Conservation (phyloP, 495 filamentous ascomycete genomes). For the Thozetella sp. region DNA sequence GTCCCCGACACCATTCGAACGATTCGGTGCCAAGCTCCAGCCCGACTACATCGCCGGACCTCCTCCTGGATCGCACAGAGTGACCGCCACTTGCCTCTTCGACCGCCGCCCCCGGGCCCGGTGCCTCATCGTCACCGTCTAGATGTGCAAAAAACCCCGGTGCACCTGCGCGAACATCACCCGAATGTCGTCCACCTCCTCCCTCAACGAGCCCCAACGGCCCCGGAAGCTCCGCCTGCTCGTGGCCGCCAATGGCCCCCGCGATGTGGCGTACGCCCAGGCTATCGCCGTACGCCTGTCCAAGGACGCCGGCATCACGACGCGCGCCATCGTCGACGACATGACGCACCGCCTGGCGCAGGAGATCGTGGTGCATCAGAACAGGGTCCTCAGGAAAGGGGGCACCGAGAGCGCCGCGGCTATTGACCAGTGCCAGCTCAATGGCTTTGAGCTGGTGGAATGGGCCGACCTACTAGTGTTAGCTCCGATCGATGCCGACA, state of each 20-base stretch:
- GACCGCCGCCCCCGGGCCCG: not conserved
- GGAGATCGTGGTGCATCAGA: slow-evolving; percentile 51
- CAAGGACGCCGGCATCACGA: slow-evolving; percentile 55
- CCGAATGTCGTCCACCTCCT: slow-evolving; percentile 26
- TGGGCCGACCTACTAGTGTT: slow-evolving; percentile 88
- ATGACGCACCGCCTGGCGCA: slow-evolving; percentile 50
- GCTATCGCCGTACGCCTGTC: slow-evolving; percentile 56
- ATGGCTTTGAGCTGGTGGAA: slow-evolving; percentile 73
- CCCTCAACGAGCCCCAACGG: slow-evolving; percentile 39
- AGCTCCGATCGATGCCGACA: slow-evolving; percentile 81
- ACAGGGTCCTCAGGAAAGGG: slow-evolving; percentile 31
- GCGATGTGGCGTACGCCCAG: slow-evolving; percentile 52
- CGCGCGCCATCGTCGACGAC: slow-evolving; percentile 55
- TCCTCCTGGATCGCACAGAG: not conserved
- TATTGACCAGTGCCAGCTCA: slow-evolving; percentile 43
- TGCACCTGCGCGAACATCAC: slow-evolving; percentile 4
- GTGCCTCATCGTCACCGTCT: not conserved
- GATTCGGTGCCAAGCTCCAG: no score
- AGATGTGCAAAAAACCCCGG: not conserved
- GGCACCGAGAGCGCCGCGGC: slow-evolving; percentile 29
- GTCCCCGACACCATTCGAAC: no score
- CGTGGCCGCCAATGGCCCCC: slow-evolving; percentile 52
- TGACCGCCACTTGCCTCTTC: not conserved
- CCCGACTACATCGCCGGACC: no score
- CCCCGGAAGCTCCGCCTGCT: slow-evolving; percentile 48